Evolutionary conservation across 805 yeast genomes (phyloP).

Genomic region (Candida orba): DNA sequence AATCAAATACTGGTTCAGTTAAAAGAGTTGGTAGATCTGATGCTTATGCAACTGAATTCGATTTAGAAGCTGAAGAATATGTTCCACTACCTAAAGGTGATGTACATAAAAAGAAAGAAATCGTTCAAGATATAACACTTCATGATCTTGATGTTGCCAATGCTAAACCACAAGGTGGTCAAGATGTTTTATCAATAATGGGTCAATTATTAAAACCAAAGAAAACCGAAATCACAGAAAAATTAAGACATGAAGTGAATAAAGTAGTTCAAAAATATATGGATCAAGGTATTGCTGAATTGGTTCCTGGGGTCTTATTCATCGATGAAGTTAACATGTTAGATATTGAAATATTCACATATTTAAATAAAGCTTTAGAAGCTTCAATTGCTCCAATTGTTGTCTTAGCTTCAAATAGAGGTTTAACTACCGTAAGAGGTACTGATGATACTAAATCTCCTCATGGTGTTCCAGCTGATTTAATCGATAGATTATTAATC

Average conservation of each 20-base stretch:
- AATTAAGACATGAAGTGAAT: constrained; percentile 87
- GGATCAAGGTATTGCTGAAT: constrained; percentile 96
- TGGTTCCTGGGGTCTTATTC: constrained; percentile 95
- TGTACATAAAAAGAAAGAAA: constrained; percentile 95
- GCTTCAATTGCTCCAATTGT: constrained; percentile 90
- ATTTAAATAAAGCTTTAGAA: constrained; percentile 89
- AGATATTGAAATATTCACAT: constrained; percentile 95
- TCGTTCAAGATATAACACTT: constrained; percentile 93
- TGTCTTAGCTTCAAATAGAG: constrained; percentile 92
- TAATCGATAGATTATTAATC: constrained; percentile 84
- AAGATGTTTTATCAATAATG: constrained; percentile 92
- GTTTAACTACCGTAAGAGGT: constrained; percentile 86
- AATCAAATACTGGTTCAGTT: constrained; percentile 95
- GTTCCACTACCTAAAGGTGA: constrained; percentile 99
- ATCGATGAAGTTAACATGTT: constrained; percentile 98
- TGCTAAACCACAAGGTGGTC: constrained; percentile 95
- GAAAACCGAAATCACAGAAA: constrained; percentile 95
- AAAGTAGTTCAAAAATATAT: constrained; percentile 94
- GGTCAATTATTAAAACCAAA: constrained; percentile 94
- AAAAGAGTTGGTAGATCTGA: constrained; percentile 98
- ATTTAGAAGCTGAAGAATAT: constrained; percentile 96
- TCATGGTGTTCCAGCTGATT: constrained; percentile 95
- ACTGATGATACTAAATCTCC: constrained; percentile 82
- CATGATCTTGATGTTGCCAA: constrained; percentile 96
- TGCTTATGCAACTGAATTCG: constrained; percentile 97